Evolutionary conservation across 345 rosid genomes (phyloP).

Genomic region (Citrus unshiu): DNA sequence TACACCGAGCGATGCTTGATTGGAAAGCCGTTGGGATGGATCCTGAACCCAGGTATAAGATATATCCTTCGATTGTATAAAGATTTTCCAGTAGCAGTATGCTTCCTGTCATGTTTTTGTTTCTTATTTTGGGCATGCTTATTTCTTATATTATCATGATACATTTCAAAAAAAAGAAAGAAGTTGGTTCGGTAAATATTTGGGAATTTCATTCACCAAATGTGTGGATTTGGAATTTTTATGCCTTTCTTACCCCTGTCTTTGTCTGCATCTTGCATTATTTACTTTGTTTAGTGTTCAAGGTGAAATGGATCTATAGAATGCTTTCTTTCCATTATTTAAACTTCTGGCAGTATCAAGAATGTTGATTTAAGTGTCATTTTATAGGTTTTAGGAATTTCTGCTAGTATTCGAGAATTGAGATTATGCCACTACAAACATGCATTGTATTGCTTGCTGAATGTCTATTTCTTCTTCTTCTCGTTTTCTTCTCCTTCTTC

Average conservation of each 20-base stretch:
- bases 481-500: not conserved
- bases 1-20: conserved; percentile 60
- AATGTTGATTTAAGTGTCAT: not conserved
- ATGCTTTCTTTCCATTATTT: not conserved
- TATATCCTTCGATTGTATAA: not conserved
- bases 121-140: not conserved
- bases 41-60: conserved; percentile 68
- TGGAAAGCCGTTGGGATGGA: conserved; percentile 92
- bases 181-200: too few species aligned
- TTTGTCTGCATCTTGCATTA: not conserved
- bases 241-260: not conserved
- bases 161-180: too few species aligned
- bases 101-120: not conserved
- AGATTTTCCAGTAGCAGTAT: not conserved
- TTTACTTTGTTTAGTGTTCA: not conserved
- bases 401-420: not conserved
- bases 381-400: not conserved
- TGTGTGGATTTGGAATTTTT: too few species aligned
- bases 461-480: not conserved
- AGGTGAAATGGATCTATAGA: not conserved
- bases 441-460: not conserved
- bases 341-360: not conserved
- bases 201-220: too few species aligned
- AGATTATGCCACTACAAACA: not conserved
- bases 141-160: not conserved